These are phyloP conservation scores for Chaetomiaceae sp. DNA, from an alignment of 2,329 filamentous ascomycete genomes.

Conservation along the genomic window DNA sequence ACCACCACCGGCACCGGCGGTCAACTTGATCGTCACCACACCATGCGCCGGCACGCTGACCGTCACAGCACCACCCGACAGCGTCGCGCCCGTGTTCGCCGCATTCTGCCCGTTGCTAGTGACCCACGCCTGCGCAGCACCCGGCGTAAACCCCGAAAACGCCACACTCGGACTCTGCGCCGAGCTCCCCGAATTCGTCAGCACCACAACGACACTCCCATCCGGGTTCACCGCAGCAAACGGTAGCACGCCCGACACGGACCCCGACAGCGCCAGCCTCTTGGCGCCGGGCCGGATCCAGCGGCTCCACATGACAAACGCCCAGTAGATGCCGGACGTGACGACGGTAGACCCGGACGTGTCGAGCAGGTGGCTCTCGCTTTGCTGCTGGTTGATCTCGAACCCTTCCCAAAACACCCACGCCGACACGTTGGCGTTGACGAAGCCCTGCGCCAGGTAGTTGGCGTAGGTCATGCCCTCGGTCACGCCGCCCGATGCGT, in stretches of 20 bases:
- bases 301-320: conserved; percentile 38
- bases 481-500: conserved; percentile 39
- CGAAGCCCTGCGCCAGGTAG: conserved; percentile 47
- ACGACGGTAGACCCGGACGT: conserved; percentile 31
- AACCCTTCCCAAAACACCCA: conserved; percentile 53
- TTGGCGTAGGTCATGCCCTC: conserved; percentile 54
- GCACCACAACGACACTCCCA: conserved; percentile 35
- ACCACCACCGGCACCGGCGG: too few relatives aligned
- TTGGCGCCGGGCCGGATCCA: conserved; percentile 36
- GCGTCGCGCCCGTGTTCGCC: conserved; percentile 20
- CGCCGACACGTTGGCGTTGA: conserved; percentile 44
- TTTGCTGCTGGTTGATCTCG: conserved; percentile 31
- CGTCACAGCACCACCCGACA: too few relatives aligned
- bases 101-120: conserved; percentile 26
- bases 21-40: too few relatives aligned
- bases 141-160: conserved; percentile 15
- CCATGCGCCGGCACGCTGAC: too few relatives aligned
- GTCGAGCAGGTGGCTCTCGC: conserved; percentile 34
- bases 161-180: conserved; percentile 19
- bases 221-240: conserved; percentile 37
- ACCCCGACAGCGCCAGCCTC: conserved; percentile 29
- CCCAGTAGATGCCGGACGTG: conserved; percentile 35
- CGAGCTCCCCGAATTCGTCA: conserved; percentile 29
- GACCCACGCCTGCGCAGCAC: conserved; percentile 21
- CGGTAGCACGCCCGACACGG: conserved; percentile 26